Conservation (phyloP, 768 basidiomycete species). For the Cubamyces sp. region DNA sequence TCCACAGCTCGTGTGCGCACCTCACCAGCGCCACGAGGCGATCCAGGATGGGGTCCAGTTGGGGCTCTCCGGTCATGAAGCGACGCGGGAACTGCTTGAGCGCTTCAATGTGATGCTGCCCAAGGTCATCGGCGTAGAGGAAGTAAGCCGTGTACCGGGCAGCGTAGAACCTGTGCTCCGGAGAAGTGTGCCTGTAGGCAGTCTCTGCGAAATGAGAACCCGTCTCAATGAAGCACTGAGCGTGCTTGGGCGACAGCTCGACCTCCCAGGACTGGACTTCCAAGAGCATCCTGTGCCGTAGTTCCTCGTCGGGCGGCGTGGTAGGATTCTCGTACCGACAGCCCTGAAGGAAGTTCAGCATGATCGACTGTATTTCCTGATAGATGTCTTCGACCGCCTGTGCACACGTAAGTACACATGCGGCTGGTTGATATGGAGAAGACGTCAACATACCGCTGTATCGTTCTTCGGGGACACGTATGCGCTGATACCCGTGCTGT, state of each 20-base stretch:
- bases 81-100: constrained; percentile 5
- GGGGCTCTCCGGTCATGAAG: background rate
- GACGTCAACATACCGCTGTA: too few relatives aligned
- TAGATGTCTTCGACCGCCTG: background rate
- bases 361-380: background rate
- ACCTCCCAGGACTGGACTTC: constrained; percentile 8
- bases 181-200: constrained; percentile 3
- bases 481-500: too few relatives aligned
- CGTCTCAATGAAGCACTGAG: background rate
- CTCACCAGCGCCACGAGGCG: constrained; percentile 5
- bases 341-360: background rate
- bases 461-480: too few relatives aligned
- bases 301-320: background rate
- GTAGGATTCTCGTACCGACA: background rate
- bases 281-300: background rate
- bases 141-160: constrained; percentile 14
- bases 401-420: background rate
- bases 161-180: constrained; percentile 3
- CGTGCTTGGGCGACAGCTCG: background rate
- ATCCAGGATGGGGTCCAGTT: constrained; percentile 7
- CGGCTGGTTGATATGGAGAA: too few relatives aligned
- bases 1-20: constrained; percentile 9
- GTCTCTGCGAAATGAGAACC: constrained; percentile 4
- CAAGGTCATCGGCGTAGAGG: constrained; percentile 14
- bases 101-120: background rate